These are phyloP conservation scores for Aspergillus sp. DNA, from an alignment of 2,329 filamentous ascomycete species.

Conservation along the genomic window DNA sequence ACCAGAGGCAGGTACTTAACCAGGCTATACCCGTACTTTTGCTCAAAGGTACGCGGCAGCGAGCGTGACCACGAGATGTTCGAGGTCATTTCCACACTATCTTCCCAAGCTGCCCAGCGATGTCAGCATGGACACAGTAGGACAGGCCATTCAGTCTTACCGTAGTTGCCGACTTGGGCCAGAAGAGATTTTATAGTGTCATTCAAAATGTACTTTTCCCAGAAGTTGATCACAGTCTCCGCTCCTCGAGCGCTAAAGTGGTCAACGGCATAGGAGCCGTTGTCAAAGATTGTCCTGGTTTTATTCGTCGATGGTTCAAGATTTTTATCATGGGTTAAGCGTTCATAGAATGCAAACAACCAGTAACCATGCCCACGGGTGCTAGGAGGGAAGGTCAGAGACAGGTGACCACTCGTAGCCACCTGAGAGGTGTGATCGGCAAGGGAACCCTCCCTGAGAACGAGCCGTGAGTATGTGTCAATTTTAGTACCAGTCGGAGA, in stretches of 20 bases:
- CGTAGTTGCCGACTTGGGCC: conserved; percentile 29
- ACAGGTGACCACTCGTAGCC: neutral
- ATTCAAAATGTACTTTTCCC: conserved; percentile 34
- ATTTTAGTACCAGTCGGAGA: conserved; percentile 1
- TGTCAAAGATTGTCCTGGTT: conserved; percentile 21
- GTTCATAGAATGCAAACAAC: conserved; percentile 15
- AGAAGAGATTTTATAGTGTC: conserved; percentile 26
- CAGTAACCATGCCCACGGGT: conserved; percentile 1
- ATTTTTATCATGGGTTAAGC: conserved; percentile 12
- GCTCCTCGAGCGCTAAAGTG: conserved; percentile 38
- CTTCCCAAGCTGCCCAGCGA: no score
- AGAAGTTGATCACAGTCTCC: conserved; percentile 30
- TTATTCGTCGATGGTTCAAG: conserved; percentile 20
- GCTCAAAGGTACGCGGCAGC: conserved; percentile 23
- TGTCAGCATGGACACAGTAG: no score
- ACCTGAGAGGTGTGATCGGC: neutral
- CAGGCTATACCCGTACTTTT: conserved; percentile 26
- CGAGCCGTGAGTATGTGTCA: conserved; percentile 3
- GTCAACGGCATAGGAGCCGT: conserved; percentile 35
- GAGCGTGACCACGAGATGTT: conserved; percentile 31
- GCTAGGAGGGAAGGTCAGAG: conserved; percentile 2
- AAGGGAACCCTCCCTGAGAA: conserved; percentile 3
- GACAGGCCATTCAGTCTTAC: no score
- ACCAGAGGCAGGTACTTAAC: conserved; percentile 25
- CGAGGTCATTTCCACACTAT: conserved; percentile 22